Evolutionary conservation across 345 rosid species (phyloP), one percentile per base, ranked within the genome.

Genomic region (Syzygium jambos): DNA sequence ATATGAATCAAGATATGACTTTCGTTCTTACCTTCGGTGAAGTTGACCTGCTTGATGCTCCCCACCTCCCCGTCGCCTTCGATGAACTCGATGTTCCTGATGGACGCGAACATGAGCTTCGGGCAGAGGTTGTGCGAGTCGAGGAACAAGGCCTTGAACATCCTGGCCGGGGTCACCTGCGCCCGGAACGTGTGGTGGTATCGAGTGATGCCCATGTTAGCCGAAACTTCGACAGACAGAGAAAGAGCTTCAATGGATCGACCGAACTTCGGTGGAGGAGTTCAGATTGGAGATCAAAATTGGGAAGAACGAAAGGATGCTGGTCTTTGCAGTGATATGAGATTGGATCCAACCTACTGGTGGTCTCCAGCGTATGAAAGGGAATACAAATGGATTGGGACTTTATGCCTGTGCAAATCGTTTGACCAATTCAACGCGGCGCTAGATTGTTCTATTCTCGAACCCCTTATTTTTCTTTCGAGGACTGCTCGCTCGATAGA

Each of bases 91-190:
- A 92, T 89, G 85, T 89, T 87, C 84, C 73, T 87, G 87, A 92
- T 88, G 17, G 89, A 87, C 16, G 93, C 89, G 86, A 92, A 92
- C 93, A 92, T 88, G 86, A 92, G 93, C 89, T 88, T 89, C 68
- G 93, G 92, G 54, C 90, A 88, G 51, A 91, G 86, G 84, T 86
- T 89, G 84, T 92, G 91, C 78, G 93, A 90, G 65, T 92, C 93
- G 11, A 92, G 91, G 88, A 92, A 91, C 86, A 92, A 82, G 88
- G 92, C 92, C 51, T 86, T 87, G 91, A 92, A 92, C 92, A 92
- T 92, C 86, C 92, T 88, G 1, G 86, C 86, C 2, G 93, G 92
- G 49, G 88, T 78, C 86, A 90, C 91, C 54, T 90, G 90, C 16
- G 89, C 63, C 68, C 84, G 57, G 84, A 89, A 91, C 51, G 90